Base-by-base conservation (phyloP, 2,329 filamentous ascomycete genomes). In the Leptographium galeiforme region DNA sequence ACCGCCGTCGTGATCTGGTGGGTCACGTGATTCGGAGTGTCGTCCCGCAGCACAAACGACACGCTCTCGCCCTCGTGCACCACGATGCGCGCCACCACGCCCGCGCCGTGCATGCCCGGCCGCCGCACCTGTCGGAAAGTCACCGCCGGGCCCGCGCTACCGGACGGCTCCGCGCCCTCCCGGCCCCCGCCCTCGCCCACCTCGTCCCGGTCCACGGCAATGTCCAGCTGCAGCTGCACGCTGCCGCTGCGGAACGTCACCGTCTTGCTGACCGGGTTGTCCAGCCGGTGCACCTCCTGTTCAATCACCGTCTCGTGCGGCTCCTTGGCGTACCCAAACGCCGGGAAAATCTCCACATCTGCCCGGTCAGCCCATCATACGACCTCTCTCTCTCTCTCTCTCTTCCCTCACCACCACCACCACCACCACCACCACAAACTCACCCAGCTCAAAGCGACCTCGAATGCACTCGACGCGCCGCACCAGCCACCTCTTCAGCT, bases 401-500 rank as follows among this genome's bases (percentile, higher is more conserved):
- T 33, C 7, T 6, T 30, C 19, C n/a, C 14, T 38, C 46, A 5
- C 11, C 5, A 4, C 46, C 46, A 1, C 46, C 18, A n/a, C n/a
- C n/a, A n/a, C n/a, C n/a, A n/a, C n/a, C 34, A 25, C 14, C 32
- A 32, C 25, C 8, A 8, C 41, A n/a, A 1, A 40, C 64, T 48
- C 60, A 79, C 76, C 75, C 30, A 89, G 68, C 48, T 79, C 75
- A 62, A 88, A 72, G 1, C 69, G 67, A 16, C 85, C 85, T 46
- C 85, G 77, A 59, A 87, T 81, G 60, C 85, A 89, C 63, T 88
- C 84, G 1, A 87, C 78, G 53, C 85, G 76, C 49, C 85, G 72
- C 19, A 88, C 78, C 32, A 89, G 69, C 84, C 82, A 85, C 63
- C 78, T 78, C 70, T 85, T 85, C 57, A 88, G 70, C 63, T 81